Evolutionary conservation across 306 rosid genomes (phyloP), one percentile per base, ranked within the genome.

Genomic region (Hippophae rhamnoides): DNA sequence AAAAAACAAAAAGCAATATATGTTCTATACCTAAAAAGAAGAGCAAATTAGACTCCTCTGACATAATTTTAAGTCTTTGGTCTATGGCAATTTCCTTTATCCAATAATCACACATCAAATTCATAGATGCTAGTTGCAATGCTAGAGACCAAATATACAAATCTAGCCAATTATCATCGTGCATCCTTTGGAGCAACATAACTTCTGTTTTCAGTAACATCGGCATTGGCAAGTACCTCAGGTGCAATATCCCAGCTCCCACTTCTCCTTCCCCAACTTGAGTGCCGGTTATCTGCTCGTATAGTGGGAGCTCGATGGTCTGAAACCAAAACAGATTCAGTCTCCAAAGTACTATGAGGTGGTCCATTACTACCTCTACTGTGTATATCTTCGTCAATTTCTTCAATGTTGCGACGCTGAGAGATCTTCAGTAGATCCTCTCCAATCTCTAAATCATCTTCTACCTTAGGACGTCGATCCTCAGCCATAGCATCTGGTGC

Each of bases 401-500:
- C 95, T 69, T 82, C 95, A 8, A 84, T 58, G 56, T 87, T 86
- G 67, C 86, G 87, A 42, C 97, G 86, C 72, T 90, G 97, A 5
- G 97, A 90, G 72, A 90, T 90, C 76, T 90, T 90, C 76, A 90
- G 66, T 44, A 90, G 69, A 72, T 90, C 95, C 72, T 90, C 97
- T 12, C 95, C 95, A 62, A 86, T 86, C 53, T 81, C 97, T 54
- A 82, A 82, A 74, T 90, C 94, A 38, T 81, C 90, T 76, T 90
- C 97, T 51, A 90, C 97, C 75, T 90, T 90, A 1, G 90, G 72
- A 13, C 94, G 97, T 50, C 79, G 83, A 71, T 89, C 93, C 45
- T 80, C 90, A 0, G 66, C 67, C 41, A 52, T 49, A 42, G 82
- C 95, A 75, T 84, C 83, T 14, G 58, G 66, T 43, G 76, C 86